These are phyloP conservation scores for Candida mesenterica DNA, from an alignment of 1,139 yeast species.

Conservation along the genomic window DNA sequence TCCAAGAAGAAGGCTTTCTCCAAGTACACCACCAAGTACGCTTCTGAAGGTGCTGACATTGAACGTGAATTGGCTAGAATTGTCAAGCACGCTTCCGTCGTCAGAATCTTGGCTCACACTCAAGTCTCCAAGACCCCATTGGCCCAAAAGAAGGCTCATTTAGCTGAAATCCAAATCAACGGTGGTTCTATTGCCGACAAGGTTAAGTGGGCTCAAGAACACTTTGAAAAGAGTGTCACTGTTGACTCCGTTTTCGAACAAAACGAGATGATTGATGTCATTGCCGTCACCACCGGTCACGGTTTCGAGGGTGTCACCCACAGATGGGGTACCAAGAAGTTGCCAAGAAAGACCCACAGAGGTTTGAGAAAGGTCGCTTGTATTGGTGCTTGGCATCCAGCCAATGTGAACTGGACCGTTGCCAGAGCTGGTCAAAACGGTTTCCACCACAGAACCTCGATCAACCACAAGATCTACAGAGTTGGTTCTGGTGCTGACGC, in stretches of 20 bases:
- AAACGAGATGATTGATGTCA: constrained; percentile 97
- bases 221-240: constrained; percentile 97
- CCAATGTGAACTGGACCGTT: constrained; percentile 99
- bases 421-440: constrained; percentile 99
- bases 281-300: constrained; percentile 99
- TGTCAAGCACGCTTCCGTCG: constrained; percentile 96
- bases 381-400: constrained; percentile 99
- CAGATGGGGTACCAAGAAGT: constrained; percentile 99
- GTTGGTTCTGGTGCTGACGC: constrained; percentile 96
- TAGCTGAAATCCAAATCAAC: constrained; percentile 99
- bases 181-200: constrained; percentile 98
- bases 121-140: constrained; percentile 99
- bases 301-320: constrained; percentile 99
- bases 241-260: constrained; percentile 97
- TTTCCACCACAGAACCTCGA: constrained; percentile 99
- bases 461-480: constrained; percentile 99
- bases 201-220: constrained; percentile 98
- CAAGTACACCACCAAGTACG: constrained; percentile 98
- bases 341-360: constrained; percentile 99
- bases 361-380: constrained; percentile 99
- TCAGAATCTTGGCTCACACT: constrained; percentile 99
- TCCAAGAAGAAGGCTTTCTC: constrained; percentile 99
- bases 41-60: constrained; percentile 83
- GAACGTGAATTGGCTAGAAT: constrained; percentile 98
- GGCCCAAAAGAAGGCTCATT: constrained; percentile 98